Evolutionary conservation across 805 yeast genomes (phyloP).

Genomic region (Komagataella mondaviorum): DNA sequence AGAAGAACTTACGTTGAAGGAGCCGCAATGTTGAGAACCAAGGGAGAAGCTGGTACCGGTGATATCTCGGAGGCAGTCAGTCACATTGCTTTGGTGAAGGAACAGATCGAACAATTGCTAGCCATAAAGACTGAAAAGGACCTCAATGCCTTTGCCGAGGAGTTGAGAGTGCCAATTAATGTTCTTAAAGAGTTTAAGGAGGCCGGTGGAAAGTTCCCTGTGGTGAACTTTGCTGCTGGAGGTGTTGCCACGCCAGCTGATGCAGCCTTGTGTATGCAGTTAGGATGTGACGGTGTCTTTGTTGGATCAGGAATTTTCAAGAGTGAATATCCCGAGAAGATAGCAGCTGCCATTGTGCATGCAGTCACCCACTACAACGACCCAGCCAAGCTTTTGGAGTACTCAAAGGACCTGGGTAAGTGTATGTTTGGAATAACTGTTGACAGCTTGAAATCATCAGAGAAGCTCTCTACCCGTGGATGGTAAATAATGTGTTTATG

Average conservation of each 20-base stretch:
- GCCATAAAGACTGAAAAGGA: conserved; percentile 26
- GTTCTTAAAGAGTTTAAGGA: conserved; percentile 34
- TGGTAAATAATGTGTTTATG: conserved; percentile 23
- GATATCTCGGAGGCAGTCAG: conserved; percentile 73
- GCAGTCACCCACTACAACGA: conserved; percentile 64
- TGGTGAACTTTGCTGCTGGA: conserved; percentile 80
- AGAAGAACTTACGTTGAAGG: conserved; percentile 62
- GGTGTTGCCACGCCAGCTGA: conserved; percentile 85
- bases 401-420: conserved; percentile 59
- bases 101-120: conserved; percentile 36
- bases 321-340: conserved; percentile 55
- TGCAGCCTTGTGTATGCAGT: conserved; percentile 73
- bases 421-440: conserved; percentile 65
- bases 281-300: conserved; percentile 70
- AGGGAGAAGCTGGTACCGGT: conserved; percentile 87
- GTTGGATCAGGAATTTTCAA: conserved; percentile 74
- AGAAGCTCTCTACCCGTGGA: conserved; percentile 36
- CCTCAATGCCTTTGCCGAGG: conserved; percentile 36
- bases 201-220: conserved; percentile 53
- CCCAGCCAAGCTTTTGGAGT: conserved; percentile 44
- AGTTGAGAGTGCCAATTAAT: conserved; percentile 45
- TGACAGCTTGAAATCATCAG: conserved; percentile 29
- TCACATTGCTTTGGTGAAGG: conserved; percentile 51
- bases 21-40: conserved; percentile 78
- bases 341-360: conserved; percentile 69